phyloP scores from a whole-genome alignment of 2,329 filamentous ascomycete genomes.

The Aphanoascus verrucosus region DNA sequence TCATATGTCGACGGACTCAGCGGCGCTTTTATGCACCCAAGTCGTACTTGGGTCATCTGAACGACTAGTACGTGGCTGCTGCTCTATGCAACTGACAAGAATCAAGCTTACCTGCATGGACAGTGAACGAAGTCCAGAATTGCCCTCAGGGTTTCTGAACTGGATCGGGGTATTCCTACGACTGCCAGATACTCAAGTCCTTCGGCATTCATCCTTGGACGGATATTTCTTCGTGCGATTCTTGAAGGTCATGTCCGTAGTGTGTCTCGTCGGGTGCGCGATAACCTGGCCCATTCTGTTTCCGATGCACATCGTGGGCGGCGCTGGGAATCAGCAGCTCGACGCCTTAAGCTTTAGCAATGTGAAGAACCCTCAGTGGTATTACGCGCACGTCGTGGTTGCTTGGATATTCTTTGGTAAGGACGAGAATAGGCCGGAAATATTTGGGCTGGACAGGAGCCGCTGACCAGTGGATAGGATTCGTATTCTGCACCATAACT shows the following conservation, averaged over 20 bases:
- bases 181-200: constrained; percentile 62
- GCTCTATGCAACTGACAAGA: neutral
- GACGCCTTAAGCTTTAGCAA: constrained; percentile 75
- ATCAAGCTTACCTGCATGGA: neutral
- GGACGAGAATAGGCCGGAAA: constrained; percentile 13
- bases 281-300: constrained; percentile 82
- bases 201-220: constrained; percentile 84
- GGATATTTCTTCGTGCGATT: constrained; percentile 87
- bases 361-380: constrained; percentile 50
- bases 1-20: constrained; percentile 37
- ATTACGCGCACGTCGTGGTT: constrained; percentile 69
- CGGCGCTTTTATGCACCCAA: constrained; percentile 39
- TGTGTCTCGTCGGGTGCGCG: constrained; percentile 68
- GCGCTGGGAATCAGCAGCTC: constrained; percentile 54
- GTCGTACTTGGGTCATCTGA: constrained; percentile 33
- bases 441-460: neutral
- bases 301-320: constrained; percentile 79
- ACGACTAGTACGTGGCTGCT: constrained; percentile 28
- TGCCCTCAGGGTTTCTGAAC: constrained; percentile 40
- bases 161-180: constrained; percentile 46
- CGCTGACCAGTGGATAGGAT: constrained; percentile 29
- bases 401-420: constrained; percentile 66
- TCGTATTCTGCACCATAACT: constrained; percentile 75
- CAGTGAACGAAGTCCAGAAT: constrained; percentile 40
- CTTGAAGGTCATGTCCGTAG: constrained; percentile 63